Percentiles rank a stretch among this genome's conserved stretches.
phyloP scores from a whole-genome alignment of 371 early-diverging fungal species.

The Zychaea mexicana region DNA sequence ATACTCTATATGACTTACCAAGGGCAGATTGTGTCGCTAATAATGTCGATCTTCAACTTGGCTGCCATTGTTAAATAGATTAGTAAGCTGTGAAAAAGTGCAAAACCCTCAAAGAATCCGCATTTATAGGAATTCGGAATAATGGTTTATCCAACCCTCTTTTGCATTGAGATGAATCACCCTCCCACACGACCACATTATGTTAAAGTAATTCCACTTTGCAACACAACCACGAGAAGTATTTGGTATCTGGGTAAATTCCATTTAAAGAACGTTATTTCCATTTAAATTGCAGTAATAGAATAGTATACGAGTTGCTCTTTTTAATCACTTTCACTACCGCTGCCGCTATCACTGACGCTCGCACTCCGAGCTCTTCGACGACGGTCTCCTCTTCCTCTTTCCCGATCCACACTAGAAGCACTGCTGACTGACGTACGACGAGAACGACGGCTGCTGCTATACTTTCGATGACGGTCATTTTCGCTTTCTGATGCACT shows the following conservation, averaged over 20 bases:
- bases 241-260: no score
- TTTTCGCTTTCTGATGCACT: neutral
- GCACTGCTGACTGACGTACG: neutral
- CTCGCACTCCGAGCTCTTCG: slow-evolving; percentile 20
- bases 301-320: neutral
- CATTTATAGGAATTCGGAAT: neutral
- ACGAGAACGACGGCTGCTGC: slow-evolving; percentile 14
- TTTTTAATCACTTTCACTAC: neutral
- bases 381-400: slow-evolving; percentile 7
- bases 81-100: neutral
- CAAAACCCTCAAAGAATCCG: neutral
- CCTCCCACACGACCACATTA: neutral
- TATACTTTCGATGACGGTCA: slow-evolving; percentile 1
- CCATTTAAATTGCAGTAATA: neutral
- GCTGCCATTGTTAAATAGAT: neutral
- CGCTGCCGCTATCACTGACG: slow-evolving; percentile 11
- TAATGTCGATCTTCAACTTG: slow-evolving; percentile 19
- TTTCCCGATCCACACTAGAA: neutral
- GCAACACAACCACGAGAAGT: neutral
- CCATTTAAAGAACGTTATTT: neutral
- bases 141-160: neutral
- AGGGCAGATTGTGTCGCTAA: slow-evolving; percentile 19
- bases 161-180: neutral
- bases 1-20: slow-evolving; percentile 1
- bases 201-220: neutral